phyloP scores from a whole-genome alignment of 768 basidiomycete species.

The Psilocybe sp. region DNA sequence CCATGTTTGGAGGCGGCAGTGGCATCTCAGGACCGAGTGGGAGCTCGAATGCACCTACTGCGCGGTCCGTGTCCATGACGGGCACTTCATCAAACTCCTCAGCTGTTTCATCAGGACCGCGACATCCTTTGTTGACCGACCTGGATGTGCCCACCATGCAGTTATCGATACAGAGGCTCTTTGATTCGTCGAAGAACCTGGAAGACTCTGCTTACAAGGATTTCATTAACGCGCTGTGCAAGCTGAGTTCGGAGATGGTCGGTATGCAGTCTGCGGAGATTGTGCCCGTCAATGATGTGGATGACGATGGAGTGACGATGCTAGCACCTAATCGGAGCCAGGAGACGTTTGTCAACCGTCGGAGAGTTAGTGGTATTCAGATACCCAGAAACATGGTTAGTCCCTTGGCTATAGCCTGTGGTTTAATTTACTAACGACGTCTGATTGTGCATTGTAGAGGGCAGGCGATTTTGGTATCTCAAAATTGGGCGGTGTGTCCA shows the following conservation, averaged over 20 bases:
- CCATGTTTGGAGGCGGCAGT: conserved; percentile 15
- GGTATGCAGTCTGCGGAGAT: conserved; percentile 68
- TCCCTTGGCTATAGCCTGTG: background rate
- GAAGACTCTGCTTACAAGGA: conserved; percentile 80
- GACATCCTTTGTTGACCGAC: conserved; percentile 69
- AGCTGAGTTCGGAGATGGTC: conserved; percentile 89
- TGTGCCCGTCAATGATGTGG: conserved; percentile 32
- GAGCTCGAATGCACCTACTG: conserved; percentile 28
- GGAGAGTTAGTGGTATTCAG: conserved; percentile 87
- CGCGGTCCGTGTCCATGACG: conserved; percentile 37
- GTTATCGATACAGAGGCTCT: conserved; percentile 73
- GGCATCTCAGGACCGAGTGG: conserved; percentile 4
- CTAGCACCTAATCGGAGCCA: conserved; percentile 22
- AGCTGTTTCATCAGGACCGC: conserved; percentile 18
- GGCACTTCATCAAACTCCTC: conserved; percentile 18
- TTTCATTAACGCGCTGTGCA: conserved; percentile 77
- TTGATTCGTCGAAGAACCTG: conserved; percentile 81
- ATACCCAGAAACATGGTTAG: conserved; percentile 74
- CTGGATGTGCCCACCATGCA: conserved; percentile 75
- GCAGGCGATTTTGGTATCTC: conserved; percentile 92
- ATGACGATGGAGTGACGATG: conserved; percentile 32
- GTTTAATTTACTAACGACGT: background rate
- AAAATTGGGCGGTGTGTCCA: conserved; percentile 75
- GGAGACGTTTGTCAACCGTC: conserved; percentile 44
- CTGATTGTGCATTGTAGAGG: conserved; percentile 45